A percentile compares a stretch with the other conserved stretches of the same genome.
Evolutionary conservation across 139 green algal species (phyloP).

Genomic region (Tetratostichococcus sp.): DNA sequence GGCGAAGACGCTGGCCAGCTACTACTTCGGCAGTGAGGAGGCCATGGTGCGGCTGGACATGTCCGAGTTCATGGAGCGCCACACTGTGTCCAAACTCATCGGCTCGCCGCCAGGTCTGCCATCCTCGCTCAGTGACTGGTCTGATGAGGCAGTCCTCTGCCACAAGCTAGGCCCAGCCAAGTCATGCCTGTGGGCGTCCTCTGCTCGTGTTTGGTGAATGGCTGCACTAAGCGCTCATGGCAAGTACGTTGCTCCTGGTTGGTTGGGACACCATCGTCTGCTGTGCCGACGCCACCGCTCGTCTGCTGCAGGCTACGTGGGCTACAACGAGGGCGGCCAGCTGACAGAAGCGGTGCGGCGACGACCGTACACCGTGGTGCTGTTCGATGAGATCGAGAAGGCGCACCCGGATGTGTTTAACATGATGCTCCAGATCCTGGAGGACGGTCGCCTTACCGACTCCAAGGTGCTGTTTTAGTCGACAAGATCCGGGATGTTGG

Average conservation of each 20-base stretch:
- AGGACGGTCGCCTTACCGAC: constrained; percentile 89
- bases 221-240: too few species aligned
- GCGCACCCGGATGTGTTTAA: constrained; percentile 99
- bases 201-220: too few species aligned
- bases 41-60: constrained; percentile 98
- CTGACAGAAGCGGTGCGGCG: constrained; percentile 96
- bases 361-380: constrained; percentile 96
- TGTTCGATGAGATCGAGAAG: constrained; percentile 99
- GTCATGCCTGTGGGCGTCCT: too few species aligned
- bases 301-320: constrained; percentile 80
- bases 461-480: too few species aligned
- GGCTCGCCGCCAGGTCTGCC: constrained; percentile 76
- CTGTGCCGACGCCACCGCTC: neutral
- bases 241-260: too few species aligned
- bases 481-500: too few species aligned
- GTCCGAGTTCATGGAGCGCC: constrained; percentile 99
- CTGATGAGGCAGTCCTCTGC: too few species aligned
- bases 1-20: constrained; percentile 95
- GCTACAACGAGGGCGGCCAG: constrained; percentile 98
- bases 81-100: constrained; percentile 99
- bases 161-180: too few species aligned
- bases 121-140: too few species aligned
- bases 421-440: constrained; percentile 86
- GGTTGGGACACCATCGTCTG: too few species aligned
- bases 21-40: constrained; percentile 98